These are phyloP conservation scores for Didymella pomorum DNA, from an alignment of 2,329 filamentous ascomycete genomes.

Conservation along the genomic window DNA sequence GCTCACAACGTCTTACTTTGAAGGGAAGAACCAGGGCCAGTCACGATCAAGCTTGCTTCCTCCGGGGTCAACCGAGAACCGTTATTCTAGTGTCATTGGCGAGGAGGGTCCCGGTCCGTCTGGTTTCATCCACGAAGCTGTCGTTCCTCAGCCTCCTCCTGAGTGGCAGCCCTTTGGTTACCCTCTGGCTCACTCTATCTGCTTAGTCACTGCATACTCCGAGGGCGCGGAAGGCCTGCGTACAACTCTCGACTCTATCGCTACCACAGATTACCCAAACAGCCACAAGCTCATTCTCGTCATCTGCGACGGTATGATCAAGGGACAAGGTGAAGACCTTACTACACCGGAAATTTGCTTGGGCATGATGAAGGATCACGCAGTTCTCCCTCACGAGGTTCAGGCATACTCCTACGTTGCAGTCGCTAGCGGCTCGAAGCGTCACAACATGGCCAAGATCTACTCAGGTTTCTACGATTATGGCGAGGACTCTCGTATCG, in stretches of 20 bases:
- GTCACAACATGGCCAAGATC: slow-evolving; percentile 99
- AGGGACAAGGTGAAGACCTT: slow-evolving; percentile 85
- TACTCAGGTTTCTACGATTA: slow-evolving; percentile 99
- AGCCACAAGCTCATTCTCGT: slow-evolving; percentile 97
- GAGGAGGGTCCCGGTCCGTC: slow-evolving; percentile 81
- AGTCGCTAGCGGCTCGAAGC: slow-evolving; percentile 92
- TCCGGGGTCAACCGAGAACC: slow-evolving; percentile 52
- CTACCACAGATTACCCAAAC: slow-evolving; percentile 98
- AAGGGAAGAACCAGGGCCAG: slow-evolving; percentile 45
- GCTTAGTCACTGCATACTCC: slow-evolving; percentile 94
- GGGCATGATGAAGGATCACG: slow-evolving; percentile 93
- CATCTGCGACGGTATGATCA: slow-evolving; percentile 97
- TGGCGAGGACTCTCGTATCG: slow-evolving; percentile 79
- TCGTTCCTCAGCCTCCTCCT: slow-evolving; percentile 93
- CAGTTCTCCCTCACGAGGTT: slow-evolving; percentile 80
- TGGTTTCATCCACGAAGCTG: slow-evolving; percentile 95
- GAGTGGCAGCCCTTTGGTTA: slow-evolving; percentile 99
- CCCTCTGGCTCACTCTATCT: slow-evolving; percentile 91
- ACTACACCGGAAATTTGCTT: slow-evolving; percentile 91
- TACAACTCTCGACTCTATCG: slow-evolving; percentile 93
- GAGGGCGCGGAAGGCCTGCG: slow-evolving; percentile 92
- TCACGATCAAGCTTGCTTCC: slow-evolving; percentile 55
- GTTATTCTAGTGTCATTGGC: slow-evolving; percentile 63
- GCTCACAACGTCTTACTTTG: slow-evolving; percentile 54
- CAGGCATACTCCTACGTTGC: slow-evolving; percentile 94